phyloP scores from a whole-genome alignment of 2,329 filamentous ascomycete genomes.

The Microcyclosporella mali region DNA sequence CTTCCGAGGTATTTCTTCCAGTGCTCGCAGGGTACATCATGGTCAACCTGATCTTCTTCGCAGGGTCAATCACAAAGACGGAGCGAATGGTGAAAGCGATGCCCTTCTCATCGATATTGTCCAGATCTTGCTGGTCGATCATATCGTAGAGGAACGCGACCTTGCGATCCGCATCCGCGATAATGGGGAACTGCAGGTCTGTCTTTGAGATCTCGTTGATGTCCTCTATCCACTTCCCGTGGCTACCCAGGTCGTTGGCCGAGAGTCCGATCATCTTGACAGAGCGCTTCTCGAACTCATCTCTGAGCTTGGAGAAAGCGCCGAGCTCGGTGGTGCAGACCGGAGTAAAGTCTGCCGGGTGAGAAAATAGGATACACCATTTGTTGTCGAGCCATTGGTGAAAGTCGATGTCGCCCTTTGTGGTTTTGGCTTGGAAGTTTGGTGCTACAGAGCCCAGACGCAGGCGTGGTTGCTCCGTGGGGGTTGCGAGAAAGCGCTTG shows the following conservation, averaged over 20 bases:
- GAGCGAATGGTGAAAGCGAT: constrained; percentile 91
- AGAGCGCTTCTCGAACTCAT: constrained; percentile 77
- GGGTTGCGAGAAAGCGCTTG: constrained; percentile 14
- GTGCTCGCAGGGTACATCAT: constrained; percentile 90
- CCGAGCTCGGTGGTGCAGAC: constrained; percentile 95
- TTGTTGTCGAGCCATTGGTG: constrained; percentile 72
- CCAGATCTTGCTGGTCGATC: constrained; percentile 34
- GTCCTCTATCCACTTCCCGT: constrained; percentile 86
- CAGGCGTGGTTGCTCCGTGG: constrained; percentile 25
- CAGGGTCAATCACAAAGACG: constrained; percentile 90
- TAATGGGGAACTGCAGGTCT: constrained; percentile 45
- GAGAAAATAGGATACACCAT: constrained; percentile 74
- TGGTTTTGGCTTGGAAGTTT: constrained; percentile 80
- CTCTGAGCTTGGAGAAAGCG: constrained; percentile 81
- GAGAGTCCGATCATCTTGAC: constrained; percentile 87
- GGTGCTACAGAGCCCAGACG: constrained; percentile 54
- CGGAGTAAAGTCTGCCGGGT: constrained; percentile 83
- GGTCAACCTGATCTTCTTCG: constrained; percentile 87
- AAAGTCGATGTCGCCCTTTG: constrained; percentile 69
- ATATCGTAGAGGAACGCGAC: constrained; percentile 47
- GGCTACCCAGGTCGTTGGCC: constrained; percentile 77
- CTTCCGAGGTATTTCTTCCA: constrained; percentile 56
- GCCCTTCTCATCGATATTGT: constrained; percentile 33
- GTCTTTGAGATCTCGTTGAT: constrained; percentile 44
- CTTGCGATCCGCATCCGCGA: constrained; percentile 44